Evolutionary conservation across 2,329 filamentous ascomycete genomes (phyloP).

Genomic region (Mariannaea elegans): DNA sequence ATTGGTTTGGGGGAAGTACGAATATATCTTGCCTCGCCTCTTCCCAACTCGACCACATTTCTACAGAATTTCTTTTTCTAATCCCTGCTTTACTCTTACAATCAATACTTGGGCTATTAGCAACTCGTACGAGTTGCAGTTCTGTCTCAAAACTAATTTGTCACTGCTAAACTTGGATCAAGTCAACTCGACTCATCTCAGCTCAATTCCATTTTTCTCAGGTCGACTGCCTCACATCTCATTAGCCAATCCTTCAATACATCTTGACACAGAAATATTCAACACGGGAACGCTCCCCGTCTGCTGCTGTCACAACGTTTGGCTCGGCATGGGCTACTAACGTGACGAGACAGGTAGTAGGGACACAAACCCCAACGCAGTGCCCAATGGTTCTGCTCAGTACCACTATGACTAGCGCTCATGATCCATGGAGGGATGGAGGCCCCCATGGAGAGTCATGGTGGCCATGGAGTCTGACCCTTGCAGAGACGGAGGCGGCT

Average conservation of each 20-base stretch:
- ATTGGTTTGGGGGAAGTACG: too few relatives aligned
- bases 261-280: conserved; percentile 18
- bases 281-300: not conserved
- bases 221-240: not conserved
- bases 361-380: conserved; percentile 2
- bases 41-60: too few relatives aligned
- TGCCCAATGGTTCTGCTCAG: conserved; percentile 1
- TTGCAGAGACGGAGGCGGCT: conserved; percentile 7
- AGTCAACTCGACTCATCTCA: conserved; percentile 20
- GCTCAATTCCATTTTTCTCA: not conserved
- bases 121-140: too few relatives aligned
- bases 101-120: too few relatives aligned
- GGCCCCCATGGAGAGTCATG: conserved; percentile 16
- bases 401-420: conserved; percentile 14
- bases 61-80: too few relatives aligned
- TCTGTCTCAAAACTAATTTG: not conserved
- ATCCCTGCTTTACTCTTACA: too few relatives aligned
- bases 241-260: conserved; percentile 14
- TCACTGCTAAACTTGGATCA: conserved; percentile 9
- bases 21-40: too few relatives aligned
- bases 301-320: conserved; percentile 8
- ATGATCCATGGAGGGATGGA: conserved; percentile 22
- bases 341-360: not conserved
- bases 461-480: conserved; percentile 12
- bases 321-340: conserved; percentile 6